A percentile compares a stretch with the other conserved stretches of the same genome.
Evolutionary conservation across 1,284 basidiomycete genomes (phyloP).

Genomic region (Cutaneotrichosporon sp.): DNA sequence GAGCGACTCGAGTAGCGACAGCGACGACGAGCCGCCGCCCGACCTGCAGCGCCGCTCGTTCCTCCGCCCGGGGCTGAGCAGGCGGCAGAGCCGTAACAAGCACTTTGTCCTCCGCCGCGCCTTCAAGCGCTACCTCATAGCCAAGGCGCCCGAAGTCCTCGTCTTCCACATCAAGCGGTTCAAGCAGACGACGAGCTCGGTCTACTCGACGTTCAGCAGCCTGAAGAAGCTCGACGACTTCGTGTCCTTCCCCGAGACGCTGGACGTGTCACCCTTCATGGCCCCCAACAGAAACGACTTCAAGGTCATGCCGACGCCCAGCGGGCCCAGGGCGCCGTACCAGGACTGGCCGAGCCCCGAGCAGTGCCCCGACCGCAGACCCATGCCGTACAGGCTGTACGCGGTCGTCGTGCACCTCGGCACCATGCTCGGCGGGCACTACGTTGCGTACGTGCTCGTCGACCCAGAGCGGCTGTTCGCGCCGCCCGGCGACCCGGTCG

Average conservation of each 20-base stretch:
- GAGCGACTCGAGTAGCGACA: constrained; percentile 31
- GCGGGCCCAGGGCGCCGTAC: constrained; percentile 43
- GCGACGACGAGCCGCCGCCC: constrained; percentile 34
- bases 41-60: constrained; percentile 8
- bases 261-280: constrained; percentile 83
- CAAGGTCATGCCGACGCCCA: constrained; percentile 39
- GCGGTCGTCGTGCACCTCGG: constrained; percentile 88
- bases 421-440: constrained; percentile 81
- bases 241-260: constrained; percentile 79
- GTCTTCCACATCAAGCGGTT: constrained; percentile 93
- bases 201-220: constrained; percentile 47
- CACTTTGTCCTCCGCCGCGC: constrained; percentile 71
- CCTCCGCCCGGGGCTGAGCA: constrained; percentile 13
- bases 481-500: constrained; percentile 10
- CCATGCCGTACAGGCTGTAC: constrained; percentile 51
- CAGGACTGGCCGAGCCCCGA: constrained; percentile 51
- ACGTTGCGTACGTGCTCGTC: constrained; percentile 65
- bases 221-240: constrained; percentile 68
- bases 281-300: constrained; percentile 63
- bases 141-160: constrained; percentile 79
- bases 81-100: constrained; percentile 28
- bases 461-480: constrained; percentile 45
- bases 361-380: constrained; percentile 37
- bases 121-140: constrained; percentile 91
- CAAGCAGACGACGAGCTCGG: constrained; percentile 62